These are phyloP conservation scores for Alternaria ventricosa DNA, from an alignment of 2,329 filamentous ascomycete genomes.

Conservation along the genomic window DNA sequence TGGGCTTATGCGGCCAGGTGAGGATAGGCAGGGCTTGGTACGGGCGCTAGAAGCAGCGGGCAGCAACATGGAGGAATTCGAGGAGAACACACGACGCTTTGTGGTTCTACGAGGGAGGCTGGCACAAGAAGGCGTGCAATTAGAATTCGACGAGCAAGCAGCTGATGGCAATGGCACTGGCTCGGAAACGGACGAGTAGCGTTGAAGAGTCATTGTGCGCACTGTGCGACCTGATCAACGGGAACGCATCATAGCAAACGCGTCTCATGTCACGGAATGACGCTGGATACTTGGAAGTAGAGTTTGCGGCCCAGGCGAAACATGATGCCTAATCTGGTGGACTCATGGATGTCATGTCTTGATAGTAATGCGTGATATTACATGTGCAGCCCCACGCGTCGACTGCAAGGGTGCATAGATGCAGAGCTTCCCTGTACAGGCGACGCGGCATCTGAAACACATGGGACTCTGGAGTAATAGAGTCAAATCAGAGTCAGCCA, in stretches of 20 bases:
- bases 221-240: neutral
- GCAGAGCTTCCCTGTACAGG: neutral
- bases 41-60: conserved; percentile 28
- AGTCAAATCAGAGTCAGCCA: conserved; percentile 19
- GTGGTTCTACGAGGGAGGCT: conserved; percentile 24
- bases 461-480: conserved; percentile 7
- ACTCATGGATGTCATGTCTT: conserved; percentile 4
- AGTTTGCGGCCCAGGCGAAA: conserved; percentile 1
- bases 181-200: conserved; percentile 20
- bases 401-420: neutral
- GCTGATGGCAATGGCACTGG: conserved; percentile 6
- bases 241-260: neutral
- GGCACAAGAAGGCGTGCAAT: conserved; percentile 34
- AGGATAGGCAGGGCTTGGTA: conserved; percentile 29
- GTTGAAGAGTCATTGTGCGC: neutral
- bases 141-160: conserved; percentile 31
- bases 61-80: conserved; percentile 35
- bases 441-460: neutral
- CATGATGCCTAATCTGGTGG: neutral
- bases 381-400: conserved; percentile 4
- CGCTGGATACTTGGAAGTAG: neutral
- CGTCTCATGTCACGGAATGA: neutral
- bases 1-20: conserved; percentile 18
- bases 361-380: conserved; percentile 4
- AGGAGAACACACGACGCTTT: conserved; percentile 33